Conservation (phyloP, 306 rosid genomes). For the Datisca glomerata region DNA sequence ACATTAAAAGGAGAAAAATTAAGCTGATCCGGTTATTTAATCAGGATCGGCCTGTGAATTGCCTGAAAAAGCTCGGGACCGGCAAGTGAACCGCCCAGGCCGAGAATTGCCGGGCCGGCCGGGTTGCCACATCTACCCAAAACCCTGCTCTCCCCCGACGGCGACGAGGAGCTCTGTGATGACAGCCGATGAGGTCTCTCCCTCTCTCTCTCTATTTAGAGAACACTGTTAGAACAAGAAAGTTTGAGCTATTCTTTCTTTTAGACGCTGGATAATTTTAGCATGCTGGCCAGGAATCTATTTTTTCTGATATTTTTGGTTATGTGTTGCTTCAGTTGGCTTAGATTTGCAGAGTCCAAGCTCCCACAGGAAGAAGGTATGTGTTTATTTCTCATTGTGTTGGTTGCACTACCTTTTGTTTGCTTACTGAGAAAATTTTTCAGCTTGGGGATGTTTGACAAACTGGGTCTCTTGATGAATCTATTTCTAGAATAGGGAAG, state of each 20-base stretch:
- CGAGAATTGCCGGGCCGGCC: too few species aligned
- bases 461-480: neutral
- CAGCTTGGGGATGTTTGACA: neutral
- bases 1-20: too few species aligned
- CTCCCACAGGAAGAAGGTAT: constrained; percentile 57
- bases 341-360: constrained; percentile 30
- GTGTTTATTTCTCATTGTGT: neutral
- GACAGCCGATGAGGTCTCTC: too few species aligned
- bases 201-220: too few species aligned
- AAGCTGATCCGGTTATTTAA: too few species aligned
- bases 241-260: constrained; percentile 1
- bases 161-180: too few species aligned
- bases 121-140: too few species aligned
- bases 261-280: constrained; percentile 4
- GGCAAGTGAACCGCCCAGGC: too few species aligned
- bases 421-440: constrained; percentile 1
- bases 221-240: neutral
- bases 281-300: constrained; percentile 25
- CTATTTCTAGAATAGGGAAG: neutral
- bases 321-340: constrained; percentile 26
- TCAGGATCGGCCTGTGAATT: too few species aligned
- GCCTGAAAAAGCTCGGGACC: too few species aligned
- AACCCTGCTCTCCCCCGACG: too few species aligned
- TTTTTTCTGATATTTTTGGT: constrained; percentile 19
- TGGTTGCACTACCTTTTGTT: neutral